Evolutionary conservation across 2,329 filamentous ascomycete species (phyloP).

Genomic region (Laburnicola sp.): DNA sequence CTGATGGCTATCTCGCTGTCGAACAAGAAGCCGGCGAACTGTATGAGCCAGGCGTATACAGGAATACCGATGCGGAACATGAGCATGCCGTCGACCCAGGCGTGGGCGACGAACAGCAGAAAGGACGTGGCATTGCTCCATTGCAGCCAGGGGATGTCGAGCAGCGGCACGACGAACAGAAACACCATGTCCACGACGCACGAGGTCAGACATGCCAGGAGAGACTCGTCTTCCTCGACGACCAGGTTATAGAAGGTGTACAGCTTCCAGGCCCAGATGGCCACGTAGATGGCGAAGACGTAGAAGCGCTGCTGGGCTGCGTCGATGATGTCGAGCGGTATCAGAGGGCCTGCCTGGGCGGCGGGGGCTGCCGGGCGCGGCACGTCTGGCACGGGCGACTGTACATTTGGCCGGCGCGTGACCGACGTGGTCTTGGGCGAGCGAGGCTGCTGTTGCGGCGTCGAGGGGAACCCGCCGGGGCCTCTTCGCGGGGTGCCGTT

Average conservation of each 20-base stretch:
- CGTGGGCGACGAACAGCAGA: constrained; percentile 71
- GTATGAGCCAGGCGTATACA: constrained; percentile 71
- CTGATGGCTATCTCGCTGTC: constrained; percentile 91
- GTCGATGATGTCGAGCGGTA: constrained; percentile 81
- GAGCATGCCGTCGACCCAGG: constrained; percentile 75
- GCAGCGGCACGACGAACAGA: constrained; percentile 80
- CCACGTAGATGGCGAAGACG: constrained; percentile 75
- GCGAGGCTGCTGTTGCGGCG: constrained; percentile 60
- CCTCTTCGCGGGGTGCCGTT: constrained; percentile 81
- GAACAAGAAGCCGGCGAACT: constrained; percentile 78
- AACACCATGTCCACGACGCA: constrained; percentile 81
- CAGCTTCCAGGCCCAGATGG: constrained; percentile 77
- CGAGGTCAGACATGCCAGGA: constrained; percentile 94
- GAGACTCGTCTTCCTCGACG: constrained; percentile 82
- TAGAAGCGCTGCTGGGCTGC: constrained; percentile 90
- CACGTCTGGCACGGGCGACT: constrained; percentile 39
- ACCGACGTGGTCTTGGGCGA: constrained; percentile 29
- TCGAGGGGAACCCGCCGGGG: constrained; percentile 75
- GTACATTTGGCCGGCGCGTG: constrained; percentile 39
- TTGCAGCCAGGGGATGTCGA: constrained; percentile 96
- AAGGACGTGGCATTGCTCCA: constrained; percentile 77
- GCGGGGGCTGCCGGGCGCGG: constrained; percentile 21
- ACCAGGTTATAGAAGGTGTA: constrained; percentile 82
- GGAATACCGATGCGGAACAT: constrained; percentile 92
- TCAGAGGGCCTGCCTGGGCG: constrained; percentile 61